phyloP scores from a whole-genome alignment of 2,329 filamentous ascomycete species.

The Pezicula radicicola region DNA sequence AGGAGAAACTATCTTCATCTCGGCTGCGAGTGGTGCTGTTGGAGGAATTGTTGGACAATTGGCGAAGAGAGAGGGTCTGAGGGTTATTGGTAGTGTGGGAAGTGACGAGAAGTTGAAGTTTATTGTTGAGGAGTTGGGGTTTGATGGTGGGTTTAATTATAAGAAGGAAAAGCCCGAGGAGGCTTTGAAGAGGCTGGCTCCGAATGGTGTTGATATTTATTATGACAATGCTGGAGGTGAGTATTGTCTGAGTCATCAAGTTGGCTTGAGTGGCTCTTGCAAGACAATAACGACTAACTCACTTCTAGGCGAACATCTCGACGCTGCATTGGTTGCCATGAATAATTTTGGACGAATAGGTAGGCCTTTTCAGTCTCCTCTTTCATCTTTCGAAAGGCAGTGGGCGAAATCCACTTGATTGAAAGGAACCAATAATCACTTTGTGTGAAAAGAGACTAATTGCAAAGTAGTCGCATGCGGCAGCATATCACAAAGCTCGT shows the following conservation, averaged over 20 bases:
- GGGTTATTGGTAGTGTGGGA: constrained; percentile 71
- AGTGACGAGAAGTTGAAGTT: constrained; percentile 70
- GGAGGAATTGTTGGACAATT: constrained; percentile 68
- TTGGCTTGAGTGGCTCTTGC: too few species aligned
- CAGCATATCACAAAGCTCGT: constrained; percentile 68
- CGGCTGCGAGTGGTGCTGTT: constrained; percentile 68
- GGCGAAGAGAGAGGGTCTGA: constrained; percentile 71
- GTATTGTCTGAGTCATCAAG: too few species aligned
- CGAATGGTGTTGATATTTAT: constrained; percentile 73
- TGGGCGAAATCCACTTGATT: too few species aligned
- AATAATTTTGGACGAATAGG: constrained; percentile 61
- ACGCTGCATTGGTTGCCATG: constrained; percentile 60
- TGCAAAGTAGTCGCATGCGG: constrained; percentile 41
- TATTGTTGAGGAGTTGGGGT: constrained; percentile 68
- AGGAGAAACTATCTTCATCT: constrained; percentile 73
- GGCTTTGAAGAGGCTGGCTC: constrained; percentile 51
- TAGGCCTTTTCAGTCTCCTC: constrained; percentile 2
- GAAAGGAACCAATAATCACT: too few species aligned
- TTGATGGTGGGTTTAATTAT: constrained; percentile 77
- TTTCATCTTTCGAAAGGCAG: not conserved
- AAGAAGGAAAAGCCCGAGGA: constrained; percentile 66
- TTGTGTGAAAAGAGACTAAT: constrained; percentile 1
- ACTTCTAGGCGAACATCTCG: constrained; percentile 44
- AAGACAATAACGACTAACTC: too few species aligned
- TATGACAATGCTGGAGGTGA: constrained; percentile 79